Evolutionary conservation across 78 protist species (phyloP).

Genomic region (Abeoforma whisleri): DNA sequence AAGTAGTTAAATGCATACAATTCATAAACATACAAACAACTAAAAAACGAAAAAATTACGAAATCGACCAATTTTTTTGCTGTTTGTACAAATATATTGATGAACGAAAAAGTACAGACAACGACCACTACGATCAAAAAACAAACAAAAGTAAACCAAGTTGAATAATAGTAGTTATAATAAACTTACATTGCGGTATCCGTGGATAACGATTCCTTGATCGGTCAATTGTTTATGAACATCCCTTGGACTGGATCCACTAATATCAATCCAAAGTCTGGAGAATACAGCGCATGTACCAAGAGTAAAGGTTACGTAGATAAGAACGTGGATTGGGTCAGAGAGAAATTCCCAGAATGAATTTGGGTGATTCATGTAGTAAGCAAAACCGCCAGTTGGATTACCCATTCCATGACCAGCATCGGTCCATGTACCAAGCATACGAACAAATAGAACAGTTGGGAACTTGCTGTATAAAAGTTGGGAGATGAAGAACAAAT

Average conservation of each 20-base stretch:
- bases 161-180: too few species aligned
- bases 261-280: slow-evolving; percentile 82
- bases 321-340: slow-evolving; percentile 92
- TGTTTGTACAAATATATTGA: too few species aligned
- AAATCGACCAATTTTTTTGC: too few species aligned
- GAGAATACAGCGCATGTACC: slow-evolving; percentile 97
- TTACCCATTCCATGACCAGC: not conserved
- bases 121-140: too few species aligned
- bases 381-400: slow-evolving; percentile 92
- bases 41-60: too few species aligned
- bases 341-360: slow-evolving; percentile 51
- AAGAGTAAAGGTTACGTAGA: slow-evolving; percentile 89
- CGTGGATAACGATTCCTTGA: slow-evolving; percentile 72
- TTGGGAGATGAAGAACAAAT: slow-evolving; percentile 94
- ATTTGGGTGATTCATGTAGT: slow-evolving; percentile 94
- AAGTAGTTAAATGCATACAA: too few species aligned
- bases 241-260: slow-evolving; percentile 88
- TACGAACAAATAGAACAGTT: slow-evolving; percentile 68
- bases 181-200: slow-evolving; percentile 63
- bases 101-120: too few species aligned
- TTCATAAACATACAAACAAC: too few species aligned
- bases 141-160: too few species aligned
- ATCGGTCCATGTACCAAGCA: slow-evolving; percentile 89
- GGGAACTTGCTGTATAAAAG: slow-evolving; percentile 82
- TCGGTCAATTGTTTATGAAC: slow-evolving; percentile 86